These are phyloP conservation scores for Lactarius evosmus DNA, from an alignment of 768 basidiomycete genomes.

Conservation along the genomic window DNA sequence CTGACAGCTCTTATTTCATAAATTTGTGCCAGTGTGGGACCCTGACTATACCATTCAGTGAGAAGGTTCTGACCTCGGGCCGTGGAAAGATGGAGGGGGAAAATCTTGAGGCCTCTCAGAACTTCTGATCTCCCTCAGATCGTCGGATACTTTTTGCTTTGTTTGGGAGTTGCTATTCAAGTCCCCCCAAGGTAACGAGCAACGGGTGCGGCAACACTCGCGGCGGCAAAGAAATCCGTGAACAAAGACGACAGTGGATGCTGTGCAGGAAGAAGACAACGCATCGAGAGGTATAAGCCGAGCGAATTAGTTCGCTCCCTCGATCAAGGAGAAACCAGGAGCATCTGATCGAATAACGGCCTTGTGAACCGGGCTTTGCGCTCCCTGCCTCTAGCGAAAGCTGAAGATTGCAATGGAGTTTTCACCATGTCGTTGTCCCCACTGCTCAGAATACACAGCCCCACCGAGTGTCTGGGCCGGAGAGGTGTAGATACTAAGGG, in stretches of 20 bases:
- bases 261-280: constrained; percentile 6
- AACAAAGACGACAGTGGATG: constrained; percentile 5
- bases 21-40: background rate
- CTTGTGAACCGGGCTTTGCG: background rate
- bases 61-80: constrained; percentile 4
- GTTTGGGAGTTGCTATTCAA: background rate
- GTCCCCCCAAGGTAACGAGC: background rate
- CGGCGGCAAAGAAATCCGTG: background rate
- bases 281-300: background rate
- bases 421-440: background rate
- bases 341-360: background rate
- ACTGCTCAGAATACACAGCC: background rate
- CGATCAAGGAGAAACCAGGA: background rate
- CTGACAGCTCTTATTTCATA: constrained; percentile 13
- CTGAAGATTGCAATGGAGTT: constrained; percentile 14
- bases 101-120: background rate
- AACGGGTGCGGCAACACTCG: background rate
- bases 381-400: constrained; percentile 9
- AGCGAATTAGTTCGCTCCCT: background rate
- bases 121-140: constrained; percentile 7
- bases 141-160: background rate
- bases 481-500: background rate
- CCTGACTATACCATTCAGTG: constrained; percentile 20
- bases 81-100: constrained; percentile 2
- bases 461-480: constrained; percentile 2